Evolutionary conservation across 257 asterid species (phyloP).

Genomic region (Gentiana straminea): DNA sequence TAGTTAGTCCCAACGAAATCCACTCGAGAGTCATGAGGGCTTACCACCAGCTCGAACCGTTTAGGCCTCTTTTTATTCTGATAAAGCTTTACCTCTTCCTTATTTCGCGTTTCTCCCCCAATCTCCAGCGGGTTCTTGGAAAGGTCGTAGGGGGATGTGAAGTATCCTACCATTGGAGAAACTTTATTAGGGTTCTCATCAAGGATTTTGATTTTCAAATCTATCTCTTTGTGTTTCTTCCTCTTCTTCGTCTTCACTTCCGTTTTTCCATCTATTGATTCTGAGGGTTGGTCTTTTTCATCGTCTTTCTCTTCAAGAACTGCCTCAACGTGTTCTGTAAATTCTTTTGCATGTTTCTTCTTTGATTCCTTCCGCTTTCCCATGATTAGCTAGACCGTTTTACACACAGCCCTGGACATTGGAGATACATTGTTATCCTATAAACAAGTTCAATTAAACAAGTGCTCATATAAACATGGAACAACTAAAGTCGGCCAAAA

Average conservation of each 20-base stretch:
- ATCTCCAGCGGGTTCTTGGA: slow-evolving; percentile 9
- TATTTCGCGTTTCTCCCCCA: slow-evolving; percentile 7
- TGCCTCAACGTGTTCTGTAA: too few relatives aligned
- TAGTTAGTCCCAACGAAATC: slow-evolving; percentile 66
- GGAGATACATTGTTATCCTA: too few relatives aligned
- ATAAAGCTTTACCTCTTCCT: slow-evolving; percentile 26
- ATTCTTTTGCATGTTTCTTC: too few relatives aligned
- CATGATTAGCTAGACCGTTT: too few relatives aligned
- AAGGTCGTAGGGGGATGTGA: slow-evolving; percentile 59
- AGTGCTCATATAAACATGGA: too few relatives aligned
- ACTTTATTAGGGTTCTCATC: slow-evolving; percentile 29
- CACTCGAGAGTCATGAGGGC: slow-evolving; percentile 35
- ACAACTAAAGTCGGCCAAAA: too few relatives aligned
- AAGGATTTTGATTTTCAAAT: slow-evolving; percentile 26
- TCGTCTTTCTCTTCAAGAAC: too few relatives aligned
- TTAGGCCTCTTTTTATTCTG: slow-evolving; percentile 31
- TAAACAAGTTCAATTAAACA: too few relatives aligned
- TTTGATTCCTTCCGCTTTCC: too few relatives aligned
- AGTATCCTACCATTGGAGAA: slow-evolving; percentile 59
- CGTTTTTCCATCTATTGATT: too few relatives aligned
- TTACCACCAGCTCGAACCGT: slow-evolving; percentile 53
- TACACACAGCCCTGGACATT: too few relatives aligned
- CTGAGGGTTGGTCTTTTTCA: too few relatives aligned
- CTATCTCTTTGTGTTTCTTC: background rate
- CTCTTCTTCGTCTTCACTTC: background rate